Conservation (phyloP, 1,284 basidiomycete genomes). For the Fomitopsis betulina region DNA sequence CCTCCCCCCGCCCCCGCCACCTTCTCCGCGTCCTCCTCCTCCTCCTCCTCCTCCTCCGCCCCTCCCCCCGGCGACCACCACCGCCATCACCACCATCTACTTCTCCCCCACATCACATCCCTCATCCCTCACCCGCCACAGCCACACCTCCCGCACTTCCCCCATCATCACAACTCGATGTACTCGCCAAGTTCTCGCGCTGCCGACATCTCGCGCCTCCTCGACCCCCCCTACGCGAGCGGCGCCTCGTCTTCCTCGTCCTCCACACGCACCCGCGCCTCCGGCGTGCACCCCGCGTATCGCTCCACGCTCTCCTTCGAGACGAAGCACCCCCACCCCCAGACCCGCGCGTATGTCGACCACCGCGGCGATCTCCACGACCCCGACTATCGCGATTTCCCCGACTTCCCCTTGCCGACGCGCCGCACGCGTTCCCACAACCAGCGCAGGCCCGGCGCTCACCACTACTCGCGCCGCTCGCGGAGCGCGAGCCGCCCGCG, state of each 20-base stretch:
- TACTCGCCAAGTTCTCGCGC: constrained; percentile 35
- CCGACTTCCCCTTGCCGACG: constrained; percentile 30
- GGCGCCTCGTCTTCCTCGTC: constrained; percentile 35
- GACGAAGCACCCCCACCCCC: constrained; percentile 21
- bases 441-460: constrained; percentile 17
- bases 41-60: constrained; percentile 7
- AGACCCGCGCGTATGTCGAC: constrained; percentile 49
- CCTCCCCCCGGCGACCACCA: constrained; percentile 14
- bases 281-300: neutral
- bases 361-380: constrained; percentile 59
- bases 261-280: constrained; percentile 18
- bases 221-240: constrained; percentile 56
- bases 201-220: constrained; percentile 54
- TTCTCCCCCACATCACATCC: constrained; percentile 24
- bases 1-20: constrained; percentile 3
- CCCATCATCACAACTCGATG: constrained; percentile 12
- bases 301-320: constrained; percentile 10
- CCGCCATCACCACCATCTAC: constrained; percentile 24
- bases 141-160: neutral
- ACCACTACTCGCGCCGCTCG: constrained; percentile 16
- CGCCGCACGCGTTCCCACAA: constrained; percentile 11
- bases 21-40: constrained; percentile 9
- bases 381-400: constrained; percentile 65
- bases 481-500: constrained; percentile 16
- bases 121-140: constrained; percentile 18